Base-by-base conservation (phyloP, 2,329 filamentous ascomycete species). In the Diaporthe ilicicola region DNA sequence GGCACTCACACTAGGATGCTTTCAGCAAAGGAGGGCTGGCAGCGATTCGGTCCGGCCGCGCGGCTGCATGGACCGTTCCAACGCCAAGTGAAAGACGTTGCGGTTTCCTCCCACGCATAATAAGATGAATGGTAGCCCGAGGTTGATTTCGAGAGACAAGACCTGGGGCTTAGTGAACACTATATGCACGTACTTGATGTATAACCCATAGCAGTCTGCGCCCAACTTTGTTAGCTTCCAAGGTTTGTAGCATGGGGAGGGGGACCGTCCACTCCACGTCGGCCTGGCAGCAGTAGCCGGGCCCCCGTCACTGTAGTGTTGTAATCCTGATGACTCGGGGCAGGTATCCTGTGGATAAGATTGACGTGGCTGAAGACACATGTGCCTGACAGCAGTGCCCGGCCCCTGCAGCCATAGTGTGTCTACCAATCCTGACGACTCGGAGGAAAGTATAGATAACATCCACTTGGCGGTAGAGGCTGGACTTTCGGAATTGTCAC, bases 371-470 rank as follows among this genome's bases (percentile, higher is more conserved):
- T 34, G 42, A 17, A 53, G 3, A n/a, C 29, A 62, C 42, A 34
- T n/a, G 59, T 62, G 59, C 59, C 59, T 48, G n/a, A 34, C 10
- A 9, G 27, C 7, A 48, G n/a, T 24, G 55, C 29, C 27, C 13
- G 44, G n/a, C 42, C 29, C 42, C 46, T 19, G 2, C 22, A 19
- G 29, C 22, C 42, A 12, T 50, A 4, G 32, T 34, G 32, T 34
- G 32, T 34, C 32, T 5, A 34, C 59, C 59, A 50, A 24, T 64
- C n/a, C 29, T 64, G 59, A 64, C 17, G 59, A 50, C 44, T 64
- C 59, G 22, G 19, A 39, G 9, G 9, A 64, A 64, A 50, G 59
- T 50, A 48, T 64, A 64, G 59, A 64, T 64, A 64, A 64, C 59
- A 24, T 50, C 42, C 2, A 8, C 44, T 50, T 19, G 59, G 59